phyloP scores from a whole-genome alignment of 768 basidiomycete species.

The Lactifluus echinatus region DNA sequence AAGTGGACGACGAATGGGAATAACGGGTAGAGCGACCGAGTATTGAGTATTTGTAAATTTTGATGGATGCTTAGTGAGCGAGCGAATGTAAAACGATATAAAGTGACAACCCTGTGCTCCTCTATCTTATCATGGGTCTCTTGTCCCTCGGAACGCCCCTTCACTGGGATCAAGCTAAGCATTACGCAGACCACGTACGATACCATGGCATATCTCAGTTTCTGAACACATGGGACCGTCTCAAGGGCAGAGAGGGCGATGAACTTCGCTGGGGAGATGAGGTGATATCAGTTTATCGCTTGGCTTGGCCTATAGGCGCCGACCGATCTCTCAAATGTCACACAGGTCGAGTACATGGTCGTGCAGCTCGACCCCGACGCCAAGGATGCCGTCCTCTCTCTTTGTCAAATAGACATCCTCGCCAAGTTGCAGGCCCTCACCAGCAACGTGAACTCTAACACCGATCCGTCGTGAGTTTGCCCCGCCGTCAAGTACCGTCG shows the following conservation, averaged over 20 bases:
- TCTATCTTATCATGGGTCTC: constrained; percentile 65
- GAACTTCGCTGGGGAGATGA: constrained; percentile 98
- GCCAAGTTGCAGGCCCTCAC: constrained; percentile 64
- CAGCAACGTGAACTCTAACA: constrained; percentile 51
- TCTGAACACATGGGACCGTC: constrained; percentile 82
- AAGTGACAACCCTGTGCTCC: too few species aligned
- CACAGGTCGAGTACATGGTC: constrained; percentile 94
- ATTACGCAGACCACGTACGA: constrained; percentile 83
- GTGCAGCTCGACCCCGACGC: constrained; percentile 69
- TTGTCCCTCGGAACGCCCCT: constrained; percentile 90
- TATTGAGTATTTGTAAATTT: background rate
- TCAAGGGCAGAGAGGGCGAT: constrained; percentile 87
- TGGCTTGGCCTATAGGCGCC: background rate
- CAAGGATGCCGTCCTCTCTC: constrained; percentile 79
- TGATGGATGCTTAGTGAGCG: constrained; percentile 4
- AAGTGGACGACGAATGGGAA: constrained; percentile 79
- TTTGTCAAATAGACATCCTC: constrained; percentile 94
- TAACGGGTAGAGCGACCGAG: constrained; percentile 39
- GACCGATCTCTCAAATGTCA: constrained; percentile 1
- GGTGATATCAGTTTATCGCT: constrained; percentile 47
- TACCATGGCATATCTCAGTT: constrained; percentile 93
- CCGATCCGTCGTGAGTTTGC: constrained; percentile 47
- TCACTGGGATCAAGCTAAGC: constrained; percentile 82
- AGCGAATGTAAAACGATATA: background rate
- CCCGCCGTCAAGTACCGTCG: background rate